Evolutionary conservation across 352 stramenopile species (phyloP).

Genomic region (Globisporangium irregulare): DNA sequence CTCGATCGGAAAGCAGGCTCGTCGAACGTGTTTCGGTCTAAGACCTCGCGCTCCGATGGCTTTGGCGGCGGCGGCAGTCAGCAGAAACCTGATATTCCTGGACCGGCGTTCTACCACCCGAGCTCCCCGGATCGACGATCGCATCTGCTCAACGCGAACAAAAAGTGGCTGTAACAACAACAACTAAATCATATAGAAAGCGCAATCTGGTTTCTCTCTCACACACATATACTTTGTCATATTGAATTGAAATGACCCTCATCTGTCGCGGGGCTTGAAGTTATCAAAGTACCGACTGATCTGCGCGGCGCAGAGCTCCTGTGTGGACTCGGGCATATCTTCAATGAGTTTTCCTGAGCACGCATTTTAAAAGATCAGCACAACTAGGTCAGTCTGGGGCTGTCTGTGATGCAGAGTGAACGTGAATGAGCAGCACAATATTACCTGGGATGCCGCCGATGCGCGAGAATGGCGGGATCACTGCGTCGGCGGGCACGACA

Average conservation of each 20-base stretch:
- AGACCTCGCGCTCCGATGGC: conserved; percentile 31
- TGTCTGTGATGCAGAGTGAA: neutral
- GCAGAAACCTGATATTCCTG: conserved; percentile 27
- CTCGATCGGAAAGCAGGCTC: conserved; percentile 23
- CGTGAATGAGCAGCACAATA: neutral
- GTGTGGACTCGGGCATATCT: conserved; percentile 82
- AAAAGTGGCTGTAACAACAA: conserved; percentile 64
- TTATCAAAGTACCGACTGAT: conserved; percentile 86
- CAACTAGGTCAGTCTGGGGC: too few species aligned
- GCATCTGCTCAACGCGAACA: conserved; percentile 73
- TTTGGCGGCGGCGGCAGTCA: conserved; percentile 16
- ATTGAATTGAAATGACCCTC: neutral
- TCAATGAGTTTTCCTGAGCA: conserved; percentile 55
- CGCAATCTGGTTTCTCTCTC: too few species aligned
- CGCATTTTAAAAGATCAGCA: too few species aligned
- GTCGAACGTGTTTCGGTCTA: conserved; percentile 21
- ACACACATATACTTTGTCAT: conserved; percentile 1
- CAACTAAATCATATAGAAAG: neutral
- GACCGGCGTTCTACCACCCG: conserved; percentile 68
- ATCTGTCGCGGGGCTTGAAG: conserved; percentile 50
- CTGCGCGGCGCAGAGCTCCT: conserved; percentile 62
- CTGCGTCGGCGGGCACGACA: conserved; percentile 66
- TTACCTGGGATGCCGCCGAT: conserved; percentile 73
- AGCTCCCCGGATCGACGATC: conserved; percentile 50
- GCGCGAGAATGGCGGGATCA: conserved; percentile 75